These are phyloP conservation scores for Gigaspora rosea DNA, from an alignment of 192 early-diverging fungal species.

Conservation along the genomic window DNA sequence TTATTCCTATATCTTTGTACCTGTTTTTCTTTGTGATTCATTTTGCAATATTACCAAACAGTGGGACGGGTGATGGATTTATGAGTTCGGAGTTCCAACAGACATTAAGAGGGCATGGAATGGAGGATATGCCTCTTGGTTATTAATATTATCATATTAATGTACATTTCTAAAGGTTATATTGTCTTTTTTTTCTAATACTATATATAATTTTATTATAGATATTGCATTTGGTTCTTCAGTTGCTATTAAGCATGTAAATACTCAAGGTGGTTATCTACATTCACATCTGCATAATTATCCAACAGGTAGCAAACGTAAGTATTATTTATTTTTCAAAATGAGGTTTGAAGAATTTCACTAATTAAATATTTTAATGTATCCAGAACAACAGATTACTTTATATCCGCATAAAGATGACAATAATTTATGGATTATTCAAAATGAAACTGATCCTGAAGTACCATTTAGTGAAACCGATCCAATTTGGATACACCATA, in stretches of 20 bases:
- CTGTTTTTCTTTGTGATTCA: conserved; percentile 87
- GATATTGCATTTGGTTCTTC: conserved; percentile 66
- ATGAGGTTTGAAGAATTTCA: not conserved
- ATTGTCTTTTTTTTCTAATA: conserved; percentile 33
- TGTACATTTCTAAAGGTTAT: conserved; percentile 28
- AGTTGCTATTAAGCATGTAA: conserved; percentile 67
- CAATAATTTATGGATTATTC: conserved; percentile 82
- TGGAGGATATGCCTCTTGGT: conserved; percentile 53
- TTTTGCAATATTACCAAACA: conserved; percentile 73
- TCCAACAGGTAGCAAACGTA: conserved; percentile 77
- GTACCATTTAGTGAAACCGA: conserved; percentile 35
- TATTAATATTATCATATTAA: conserved; percentile 52
- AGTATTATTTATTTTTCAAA: not conserved
- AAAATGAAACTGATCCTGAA: conserved; percentile 41
- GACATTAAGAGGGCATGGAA: conserved; percentile 69
- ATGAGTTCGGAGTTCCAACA: conserved; percentile 90
- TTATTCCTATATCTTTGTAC: conserved; percentile 78
- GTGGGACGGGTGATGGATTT: conserved; percentile 91
- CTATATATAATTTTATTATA: conserved; percentile 32
- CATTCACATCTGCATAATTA: conserved; percentile 72
- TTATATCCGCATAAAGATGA: conserved; percentile 66
- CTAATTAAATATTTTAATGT: not conserved
- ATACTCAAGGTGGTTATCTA: conserved; percentile 73
- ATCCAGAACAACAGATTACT: conserved; percentile 49
- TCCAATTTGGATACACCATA: conserved; percentile 61